These are phyloP conservation scores for Metschnikowia sp. DNA, from an alignment of 805 yeast genomes.

Conservation along the genomic window DNA sequence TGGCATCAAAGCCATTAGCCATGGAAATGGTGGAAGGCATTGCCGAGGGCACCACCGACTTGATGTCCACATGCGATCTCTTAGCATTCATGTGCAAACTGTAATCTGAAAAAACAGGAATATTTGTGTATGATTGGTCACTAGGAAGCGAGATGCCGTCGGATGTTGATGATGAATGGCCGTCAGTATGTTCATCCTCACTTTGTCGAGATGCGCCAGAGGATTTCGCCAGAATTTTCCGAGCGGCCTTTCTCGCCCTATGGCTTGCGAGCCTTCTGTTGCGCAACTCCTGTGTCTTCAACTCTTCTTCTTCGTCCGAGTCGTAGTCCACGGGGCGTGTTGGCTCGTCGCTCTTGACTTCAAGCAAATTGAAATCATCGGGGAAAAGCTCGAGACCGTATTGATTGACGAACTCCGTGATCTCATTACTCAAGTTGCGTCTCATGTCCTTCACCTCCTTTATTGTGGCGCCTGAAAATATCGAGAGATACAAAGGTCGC, in stretches of 20 bases:
- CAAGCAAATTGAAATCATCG: conserved; percentile 63
- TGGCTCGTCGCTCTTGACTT: conserved; percentile 37
- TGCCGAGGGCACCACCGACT: conserved; percentile 12
- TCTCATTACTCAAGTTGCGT: conserved; percentile 59
- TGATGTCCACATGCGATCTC: conserved; percentile 15
- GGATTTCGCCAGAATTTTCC: conserved; percentile 1
- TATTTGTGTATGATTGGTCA: conserved; percentile 60
- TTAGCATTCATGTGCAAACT: conserved; percentile 30
- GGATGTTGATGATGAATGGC: conserved; percentile 42
- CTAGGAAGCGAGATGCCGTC: conserved; percentile 61
- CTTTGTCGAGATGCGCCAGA: conserved; percentile 8
- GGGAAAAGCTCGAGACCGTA: conserved; percentile 85
- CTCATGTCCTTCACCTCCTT: conserved; percentile 60
- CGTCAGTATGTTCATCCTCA: conserved; percentile 21
- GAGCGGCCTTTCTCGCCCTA: conserved; percentile 18
- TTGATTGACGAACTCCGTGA: conserved; percentile 75
- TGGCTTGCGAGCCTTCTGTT: conserved; percentile 37
- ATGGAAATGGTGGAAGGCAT: conserved; percentile 29
- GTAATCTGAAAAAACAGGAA: conserved; percentile 60
- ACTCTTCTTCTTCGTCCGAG: conserved; percentile 50
- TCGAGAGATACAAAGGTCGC: conserved; percentile 70
- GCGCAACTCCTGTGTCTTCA: conserved; percentile 46
- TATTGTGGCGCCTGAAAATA: conserved; percentile 56
- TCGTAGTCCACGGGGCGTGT: conserved; percentile 29
- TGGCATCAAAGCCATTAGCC: conserved; percentile 29